Conservation (phyloP, 805 yeast species). For the Candida ipomoeae region DNA sequence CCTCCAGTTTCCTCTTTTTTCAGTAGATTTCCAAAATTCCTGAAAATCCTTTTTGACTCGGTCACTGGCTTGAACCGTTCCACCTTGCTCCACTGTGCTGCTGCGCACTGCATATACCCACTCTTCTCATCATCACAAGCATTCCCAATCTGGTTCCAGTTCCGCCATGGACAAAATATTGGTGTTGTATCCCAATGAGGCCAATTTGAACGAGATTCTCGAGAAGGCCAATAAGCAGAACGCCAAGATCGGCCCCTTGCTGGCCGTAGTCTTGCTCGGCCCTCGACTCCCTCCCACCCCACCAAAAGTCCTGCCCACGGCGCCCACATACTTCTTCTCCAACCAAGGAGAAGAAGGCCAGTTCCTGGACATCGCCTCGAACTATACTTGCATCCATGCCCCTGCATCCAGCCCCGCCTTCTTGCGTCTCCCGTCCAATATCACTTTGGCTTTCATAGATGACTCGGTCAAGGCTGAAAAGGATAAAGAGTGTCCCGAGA, state of each 20-base stretch:
- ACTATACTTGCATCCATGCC: slow-evolving; percentile 26
- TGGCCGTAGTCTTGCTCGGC: slow-evolving; percentile 50
- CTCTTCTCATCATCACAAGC: not conserved
- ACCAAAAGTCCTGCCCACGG: slow-evolving; percentile 20
- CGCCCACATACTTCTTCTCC: slow-evolving; percentile 25
- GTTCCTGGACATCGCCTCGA: slow-evolving; percentile 21
- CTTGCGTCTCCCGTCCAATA: slow-evolving; percentile 39
- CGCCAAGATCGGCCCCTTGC: slow-evolving; percentile 64
- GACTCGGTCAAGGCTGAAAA: slow-evolving; percentile 17
- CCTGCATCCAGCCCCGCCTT: slow-evolving; percentile 26
- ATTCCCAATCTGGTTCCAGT: too few relatives aligned
- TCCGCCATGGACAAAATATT: slow-evolving; percentile 29
- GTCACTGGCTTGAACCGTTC: too few relatives aligned
- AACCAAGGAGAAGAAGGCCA: slow-evolving; percentile 15
- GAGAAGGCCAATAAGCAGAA: slow-evolving; percentile 46
- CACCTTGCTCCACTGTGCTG: too few relatives aligned
- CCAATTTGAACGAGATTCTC: slow-evolving; percentile 40
- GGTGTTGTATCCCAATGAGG: slow-evolving; percentile 44
- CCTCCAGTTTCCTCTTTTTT: too few relatives aligned
- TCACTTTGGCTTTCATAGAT: slow-evolving; percentile 45
- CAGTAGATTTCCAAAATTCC: too few relatives aligned
- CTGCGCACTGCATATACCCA: not conserved
- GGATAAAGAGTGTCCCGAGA: not conserved
- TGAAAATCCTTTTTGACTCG: too few relatives aligned
- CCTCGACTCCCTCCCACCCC: slow-evolving; percentile 10